These are phyloP conservation scores for Multifurca ochricompacta DNA, from an alignment of 768 basidiomycete genomes.

Conservation along the genomic window DNA sequence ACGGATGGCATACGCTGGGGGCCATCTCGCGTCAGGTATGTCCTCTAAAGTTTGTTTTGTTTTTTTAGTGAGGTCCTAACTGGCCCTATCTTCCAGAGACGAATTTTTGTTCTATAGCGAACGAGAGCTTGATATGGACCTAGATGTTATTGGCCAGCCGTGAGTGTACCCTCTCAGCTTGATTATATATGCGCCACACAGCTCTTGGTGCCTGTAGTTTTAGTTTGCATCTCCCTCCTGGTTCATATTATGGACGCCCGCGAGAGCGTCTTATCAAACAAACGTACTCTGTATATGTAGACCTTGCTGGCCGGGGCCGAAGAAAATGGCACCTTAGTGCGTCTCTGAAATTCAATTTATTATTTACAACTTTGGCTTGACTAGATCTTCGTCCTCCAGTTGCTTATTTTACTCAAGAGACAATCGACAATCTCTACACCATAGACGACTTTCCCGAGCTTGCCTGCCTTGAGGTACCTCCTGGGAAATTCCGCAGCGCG, in stretches of 20 bases:
- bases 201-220: conserved; percentile 23
- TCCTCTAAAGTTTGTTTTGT: conserved; percentile 13
- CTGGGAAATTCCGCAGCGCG: conserved; percentile 29
- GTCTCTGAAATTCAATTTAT: conserved; percentile 28
- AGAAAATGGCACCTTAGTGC: conserved; percentile 78
- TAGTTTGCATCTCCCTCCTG: conserved; percentile 20
- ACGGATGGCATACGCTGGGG: conserved; percentile 70
- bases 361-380: background rate
- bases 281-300: conserved; percentile 71
- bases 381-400: conserved; percentile 23
- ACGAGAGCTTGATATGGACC: conserved; percentile 36
- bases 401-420: conserved; percentile 33
- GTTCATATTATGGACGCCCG: conserved; percentile 24
- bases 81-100: conserved; percentile 29
- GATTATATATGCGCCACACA: conserved; percentile 12
- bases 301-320: conserved; percentile 48
- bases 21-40: conserved; percentile 67
- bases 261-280: conserved; percentile 63
- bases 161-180: background rate
- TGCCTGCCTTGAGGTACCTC: conserved; percentile 26
- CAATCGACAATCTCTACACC: conserved; percentile 25
- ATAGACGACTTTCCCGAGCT: conserved; percentile 31
- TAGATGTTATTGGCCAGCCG: conserved; percentile 21
- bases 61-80: background rate
- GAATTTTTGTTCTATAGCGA: conserved; percentile 77